Percentiles rank a stretch among this genome's conserved stretches.
Evolutionary conservation across 1,139 yeast genomes (phyloP).

Genomic region (Saccharomyces hybrid): DNA sequence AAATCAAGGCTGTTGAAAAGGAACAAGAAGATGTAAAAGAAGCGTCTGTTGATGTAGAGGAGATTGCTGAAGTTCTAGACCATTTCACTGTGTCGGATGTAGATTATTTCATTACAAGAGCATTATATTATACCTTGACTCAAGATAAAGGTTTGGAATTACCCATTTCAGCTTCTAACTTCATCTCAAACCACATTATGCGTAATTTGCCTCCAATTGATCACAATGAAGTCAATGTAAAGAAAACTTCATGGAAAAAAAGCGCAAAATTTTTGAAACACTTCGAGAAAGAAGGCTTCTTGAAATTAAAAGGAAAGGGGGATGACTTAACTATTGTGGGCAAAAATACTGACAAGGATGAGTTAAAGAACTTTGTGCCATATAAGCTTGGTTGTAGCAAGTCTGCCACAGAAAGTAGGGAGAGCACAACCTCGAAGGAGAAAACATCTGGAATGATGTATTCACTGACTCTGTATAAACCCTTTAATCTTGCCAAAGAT

Average conservation of each 20-base stretch:
- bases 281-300: slow-evolving; percentile 67
- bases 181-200: slow-evolving; percentile 62
- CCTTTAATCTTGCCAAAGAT: slow-evolving; percentile 43
- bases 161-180: slow-evolving; percentile 64
- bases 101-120: slow-evolving; percentile 67
- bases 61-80: slow-evolving; percentile 31
- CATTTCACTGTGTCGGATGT: slow-evolving; percentile 56
- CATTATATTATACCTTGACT: slow-evolving; percentile 62
- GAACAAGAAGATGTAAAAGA: slow-evolving; percentile 14
- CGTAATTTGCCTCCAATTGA: slow-evolving; percentile 71
- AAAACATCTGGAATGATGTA: slow-evolving; percentile 27
- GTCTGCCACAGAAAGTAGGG: neutral
- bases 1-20: slow-evolving; percentile 5
- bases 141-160: slow-evolving; percentile 44
- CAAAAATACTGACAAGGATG: slow-evolving; percentile 43
- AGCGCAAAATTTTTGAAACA: slow-evolving; percentile 76
- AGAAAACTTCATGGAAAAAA: slow-evolving; percentile 85
- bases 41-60: slow-evolving; percentile 9
- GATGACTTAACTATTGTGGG: slow-evolving; percentile 61
- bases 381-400: slow-evolving; percentile 34
- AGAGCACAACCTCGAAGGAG: neutral
- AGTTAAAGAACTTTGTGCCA: slow-evolving; percentile 54
- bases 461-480: slow-evolving; percentile 44
- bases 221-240: slow-evolving; percentile 52
- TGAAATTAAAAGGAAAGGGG: slow-evolving; percentile 63